Percentiles rank a stretch among this genome's conserved stretches.
phyloP scores from a whole-genome alignment of 202 grass and related monocot species.

The Musa balbisiana region DNA sequence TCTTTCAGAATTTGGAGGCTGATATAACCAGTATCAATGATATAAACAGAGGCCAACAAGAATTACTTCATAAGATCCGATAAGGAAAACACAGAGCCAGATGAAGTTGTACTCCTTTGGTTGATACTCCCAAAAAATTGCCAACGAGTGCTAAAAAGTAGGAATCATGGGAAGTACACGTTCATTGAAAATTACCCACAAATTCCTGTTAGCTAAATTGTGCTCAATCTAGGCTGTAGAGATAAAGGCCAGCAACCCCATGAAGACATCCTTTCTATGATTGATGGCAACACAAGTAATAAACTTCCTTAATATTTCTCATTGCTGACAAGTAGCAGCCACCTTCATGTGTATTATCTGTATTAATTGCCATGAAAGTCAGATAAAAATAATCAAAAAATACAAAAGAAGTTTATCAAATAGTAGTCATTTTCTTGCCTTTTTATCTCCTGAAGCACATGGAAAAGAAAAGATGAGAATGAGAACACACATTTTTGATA shows the following conservation, averaged over 20 bases:
- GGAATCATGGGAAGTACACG: not conserved
- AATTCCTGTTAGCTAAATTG: not conserved
- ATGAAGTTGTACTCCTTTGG: too few relatives aligned
- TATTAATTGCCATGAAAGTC: not conserved
- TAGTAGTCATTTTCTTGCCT: conserved; percentile 35
- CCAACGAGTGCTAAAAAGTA: not conserved
- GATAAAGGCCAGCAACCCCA: not conserved
- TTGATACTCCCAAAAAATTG: not conserved
- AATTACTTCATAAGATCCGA: not conserved
- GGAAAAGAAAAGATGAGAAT: conserved; percentile 38
- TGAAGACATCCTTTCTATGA: not conserved
- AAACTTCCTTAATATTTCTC: not conserved
- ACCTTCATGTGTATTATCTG: not conserved
- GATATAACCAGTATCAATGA: not conserved
- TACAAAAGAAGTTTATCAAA: conserved; percentile 19
- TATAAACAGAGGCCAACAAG: not conserved
- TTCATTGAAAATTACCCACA: not conserved
- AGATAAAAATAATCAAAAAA: not conserved
- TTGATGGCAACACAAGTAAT: too few relatives aligned
- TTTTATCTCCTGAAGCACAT: conserved; percentile 23
- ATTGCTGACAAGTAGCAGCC: not conserved
- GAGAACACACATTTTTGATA: conserved; percentile 37
- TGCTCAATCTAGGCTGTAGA: not conserved
- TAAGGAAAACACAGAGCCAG: not conserved
- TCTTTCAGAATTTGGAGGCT: not conserved